Conservation (phyloP, 805 yeast species). For the Yarrowia sp. region DNA sequence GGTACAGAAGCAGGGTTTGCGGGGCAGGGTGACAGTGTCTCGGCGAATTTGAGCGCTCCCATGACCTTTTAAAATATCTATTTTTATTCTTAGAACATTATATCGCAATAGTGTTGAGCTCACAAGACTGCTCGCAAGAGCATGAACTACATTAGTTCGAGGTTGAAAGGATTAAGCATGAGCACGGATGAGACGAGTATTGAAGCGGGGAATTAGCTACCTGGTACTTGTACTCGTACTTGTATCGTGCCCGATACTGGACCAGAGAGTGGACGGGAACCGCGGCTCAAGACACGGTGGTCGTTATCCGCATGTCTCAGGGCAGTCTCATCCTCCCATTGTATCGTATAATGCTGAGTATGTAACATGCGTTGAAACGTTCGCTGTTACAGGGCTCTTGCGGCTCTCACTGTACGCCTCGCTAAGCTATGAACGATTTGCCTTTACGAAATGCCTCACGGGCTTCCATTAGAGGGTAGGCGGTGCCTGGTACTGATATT, state of each 20-base stretch:
- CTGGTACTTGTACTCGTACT: too few relatives aligned
- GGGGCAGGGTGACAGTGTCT: background rate
- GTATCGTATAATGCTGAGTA: background rate
- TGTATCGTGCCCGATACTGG: too few relatives aligned
- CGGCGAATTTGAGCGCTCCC: background rate
- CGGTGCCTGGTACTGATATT: too few relatives aligned
- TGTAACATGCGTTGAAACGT: background rate
- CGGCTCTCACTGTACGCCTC: background rate
- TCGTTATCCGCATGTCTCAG: background rate
- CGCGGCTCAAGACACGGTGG: background rate
- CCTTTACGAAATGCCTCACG: conserved; percentile 12
- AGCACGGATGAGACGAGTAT: background rate
- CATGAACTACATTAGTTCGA: too few relatives aligned
- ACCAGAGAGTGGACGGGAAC: too few relatives aligned
- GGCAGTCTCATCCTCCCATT: background rate
- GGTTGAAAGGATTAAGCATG: background rate
- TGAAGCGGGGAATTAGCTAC: too few relatives aligned
- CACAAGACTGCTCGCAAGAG: conserved; percentile 3
- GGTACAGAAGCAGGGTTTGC: background rate
- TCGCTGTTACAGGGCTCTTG: background rate
- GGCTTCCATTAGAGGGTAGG: background rate
- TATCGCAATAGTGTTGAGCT: background rate
- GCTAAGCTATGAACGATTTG: conserved; percentile 12
- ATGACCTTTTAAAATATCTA: too few relatives aligned
- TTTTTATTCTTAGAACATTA: background rate